A percentile compares a stretch with the other conserved stretches of the same genome.
phyloP scores from a whole-genome alignment of 164 flowering plant species.

The Magnolia kwangsiensis region DNA sequence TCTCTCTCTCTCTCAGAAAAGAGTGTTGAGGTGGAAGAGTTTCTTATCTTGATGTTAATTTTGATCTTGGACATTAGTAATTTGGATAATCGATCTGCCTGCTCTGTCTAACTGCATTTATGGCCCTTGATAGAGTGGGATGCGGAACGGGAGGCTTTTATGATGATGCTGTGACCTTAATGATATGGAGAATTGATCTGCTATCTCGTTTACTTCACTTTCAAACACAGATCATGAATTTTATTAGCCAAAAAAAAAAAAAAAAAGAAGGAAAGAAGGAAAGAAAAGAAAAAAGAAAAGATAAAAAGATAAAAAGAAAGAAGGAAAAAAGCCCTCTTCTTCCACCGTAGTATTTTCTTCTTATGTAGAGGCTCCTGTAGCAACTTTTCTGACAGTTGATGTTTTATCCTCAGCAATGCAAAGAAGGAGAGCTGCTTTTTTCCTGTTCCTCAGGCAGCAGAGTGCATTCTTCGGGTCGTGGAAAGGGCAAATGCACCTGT shows the following conservation, averaged over 20 bases:
- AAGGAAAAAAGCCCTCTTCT: too few relatives aligned
- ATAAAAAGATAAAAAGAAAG: too few relatives aligned
- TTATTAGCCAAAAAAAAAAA: neutral
- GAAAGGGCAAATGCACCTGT: slow-evolving; percentile 80
- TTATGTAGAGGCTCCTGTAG: neutral
- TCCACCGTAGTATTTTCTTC: neutral
- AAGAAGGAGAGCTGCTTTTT: slow-evolving; percentile 88
- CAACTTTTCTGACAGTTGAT: neutral
- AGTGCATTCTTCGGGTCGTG: slow-evolving; percentile 69
- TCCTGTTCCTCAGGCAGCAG: slow-evolving; percentile 97
- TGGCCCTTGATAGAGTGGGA: too few relatives aligned
- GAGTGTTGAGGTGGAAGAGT: neutral
- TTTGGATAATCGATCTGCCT: neutral
- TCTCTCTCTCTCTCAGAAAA: neutral
- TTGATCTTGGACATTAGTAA: neutral
- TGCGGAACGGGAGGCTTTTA: too few relatives aligned
- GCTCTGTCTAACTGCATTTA: too few relatives aligned
- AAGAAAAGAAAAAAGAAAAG: neutral
- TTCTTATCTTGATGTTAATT: neutral
- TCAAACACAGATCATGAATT: neutral
- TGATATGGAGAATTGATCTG: too few relatives aligned
- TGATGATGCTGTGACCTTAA: too few relatives aligned
- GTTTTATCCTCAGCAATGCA: slow-evolving; percentile 60
- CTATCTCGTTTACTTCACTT: too few relatives aligned
- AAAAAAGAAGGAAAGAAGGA: neutral